phyloP scores from a whole-genome alignment of 2,329 filamentous ascomycete genomes.

The Furcasterigmium sp. region DNA sequence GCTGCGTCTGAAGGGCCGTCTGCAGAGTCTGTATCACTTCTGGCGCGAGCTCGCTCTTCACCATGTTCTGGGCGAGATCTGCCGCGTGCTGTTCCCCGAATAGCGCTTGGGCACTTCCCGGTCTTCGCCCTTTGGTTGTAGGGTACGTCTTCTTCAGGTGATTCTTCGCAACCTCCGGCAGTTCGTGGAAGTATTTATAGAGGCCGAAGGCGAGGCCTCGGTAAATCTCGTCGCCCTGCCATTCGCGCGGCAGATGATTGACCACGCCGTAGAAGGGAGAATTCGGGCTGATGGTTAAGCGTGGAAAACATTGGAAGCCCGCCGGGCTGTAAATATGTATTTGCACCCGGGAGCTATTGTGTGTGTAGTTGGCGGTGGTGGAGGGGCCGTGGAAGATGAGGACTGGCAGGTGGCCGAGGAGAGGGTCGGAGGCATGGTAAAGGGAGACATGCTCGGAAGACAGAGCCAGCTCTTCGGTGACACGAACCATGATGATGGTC shows the following conservation, averaged over 20 bases:
- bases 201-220: slow-evolving; percentile 87
- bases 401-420: slow-evolving; percentile 75
- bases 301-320: slow-evolving; percentile 83
- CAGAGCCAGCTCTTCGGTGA: slow-evolving; percentile 72
- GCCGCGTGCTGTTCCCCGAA: slow-evolving; percentile 93
- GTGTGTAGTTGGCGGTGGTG: slow-evolving; percentile 79
- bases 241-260: slow-evolving; percentile 82
- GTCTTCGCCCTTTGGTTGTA: slow-evolving; percentile 47
- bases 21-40: slow-evolving; percentile 71
- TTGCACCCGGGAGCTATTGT: slow-evolving; percentile 90
- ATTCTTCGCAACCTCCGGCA: slow-evolving; percentile 71
- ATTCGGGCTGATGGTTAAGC: slow-evolving; percentile 88
- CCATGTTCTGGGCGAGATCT: slow-evolving; percentile 80
- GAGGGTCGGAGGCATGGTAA: slow-evolving; percentile 82
- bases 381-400: slow-evolving; percentile 91
- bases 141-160: slow-evolving; percentile 58
- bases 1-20: slow-evolving; percentile 73
- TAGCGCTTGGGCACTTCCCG: slow-evolving; percentile 61
- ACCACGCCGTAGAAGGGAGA: slow-evolving; percentile 89
- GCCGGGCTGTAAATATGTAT: slow-evolving; percentile 87
- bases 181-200: slow-evolving; percentile 88
- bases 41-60: slow-evolving; percentile 69
- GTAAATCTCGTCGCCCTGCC: slow-evolving; percentile 91
- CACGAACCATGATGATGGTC: slow-evolving; percentile 68
- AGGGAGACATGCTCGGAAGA: slow-evolving; percentile 78